Conservation (phyloP, 345 rosid species). For the Xanthoceras sorbifolium region DNA sequence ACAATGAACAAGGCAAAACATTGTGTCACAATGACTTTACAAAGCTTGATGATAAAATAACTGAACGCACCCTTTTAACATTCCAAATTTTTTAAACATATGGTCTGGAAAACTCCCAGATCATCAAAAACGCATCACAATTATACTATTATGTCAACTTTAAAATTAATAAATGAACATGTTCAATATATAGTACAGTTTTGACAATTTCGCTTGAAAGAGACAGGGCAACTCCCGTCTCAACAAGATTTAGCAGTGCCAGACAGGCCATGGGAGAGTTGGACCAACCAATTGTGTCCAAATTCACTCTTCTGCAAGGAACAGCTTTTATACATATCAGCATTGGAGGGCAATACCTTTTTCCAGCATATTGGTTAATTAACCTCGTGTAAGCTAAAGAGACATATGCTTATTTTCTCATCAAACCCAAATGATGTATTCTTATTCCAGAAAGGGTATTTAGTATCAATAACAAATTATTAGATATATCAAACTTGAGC, state of each 20-base stretch:
- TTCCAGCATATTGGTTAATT: not conserved
- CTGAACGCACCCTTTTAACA: not conserved
- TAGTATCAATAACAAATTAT: not conserved
- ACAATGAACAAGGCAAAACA: constrained; percentile 13
- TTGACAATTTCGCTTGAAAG: not conserved
- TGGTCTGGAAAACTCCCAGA: not conserved
- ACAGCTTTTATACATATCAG: not conserved
- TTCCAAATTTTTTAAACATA: not conserved
- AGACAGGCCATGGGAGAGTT: not conserved
- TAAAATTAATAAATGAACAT: not conserved
- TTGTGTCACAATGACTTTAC: not conserved
- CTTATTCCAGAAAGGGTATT: not conserved
- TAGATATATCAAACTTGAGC: constrained; percentile 4
- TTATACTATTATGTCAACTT: not conserved
- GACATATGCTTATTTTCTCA: not conserved
- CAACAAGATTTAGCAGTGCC: not conserved
- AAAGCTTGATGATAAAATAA: not conserved
- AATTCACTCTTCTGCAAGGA: not conserved
- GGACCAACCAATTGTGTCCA: not conserved
- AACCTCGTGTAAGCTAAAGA: not conserved
- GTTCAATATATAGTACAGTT: not conserved
- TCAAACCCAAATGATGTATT: not conserved
- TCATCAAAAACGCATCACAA: not conserved
- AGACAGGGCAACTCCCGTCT: not conserved
- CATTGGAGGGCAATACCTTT: not conserved